Conservation (phyloP, 345 rosid genomes). For the Ceriops decandra region DNA sequence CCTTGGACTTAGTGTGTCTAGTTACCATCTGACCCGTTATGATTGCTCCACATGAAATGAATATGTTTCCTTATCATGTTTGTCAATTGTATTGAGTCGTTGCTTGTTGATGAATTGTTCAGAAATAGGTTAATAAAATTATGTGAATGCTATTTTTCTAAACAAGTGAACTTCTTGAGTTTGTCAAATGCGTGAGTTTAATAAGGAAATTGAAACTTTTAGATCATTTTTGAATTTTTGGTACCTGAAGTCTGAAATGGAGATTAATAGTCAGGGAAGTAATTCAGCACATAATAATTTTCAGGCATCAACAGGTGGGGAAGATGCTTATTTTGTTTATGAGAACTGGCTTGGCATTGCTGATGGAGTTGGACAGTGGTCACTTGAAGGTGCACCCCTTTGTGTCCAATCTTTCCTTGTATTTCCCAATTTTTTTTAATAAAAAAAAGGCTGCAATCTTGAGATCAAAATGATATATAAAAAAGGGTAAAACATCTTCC, state of each 20-base stretch:
- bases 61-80: not conserved
- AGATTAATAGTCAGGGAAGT: slow-evolving; percentile 27
- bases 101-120: not conserved
- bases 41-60: not conserved
- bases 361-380: slow-evolving; percentile 75
- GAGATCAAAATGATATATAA: not conserved
- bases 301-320: slow-evolving; percentile 89
- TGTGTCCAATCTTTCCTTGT: not conserved
- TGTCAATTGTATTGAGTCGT: not conserved
- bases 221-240: not conserved
- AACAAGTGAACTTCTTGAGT: not conserved
- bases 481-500: too few relatives aligned
- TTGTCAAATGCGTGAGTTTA: not conserved
- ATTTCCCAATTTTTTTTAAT: not conserved
- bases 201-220: not conserved
- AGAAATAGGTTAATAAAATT: not conserved
- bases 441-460: not conserved
- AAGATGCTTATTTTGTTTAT: slow-evolving; percentile 67
- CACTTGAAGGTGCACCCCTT: slow-evolving; percentile 52
- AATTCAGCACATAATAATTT: slow-evolving; percentile 57
- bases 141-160: not conserved
- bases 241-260: slow-evolving; percentile 4
- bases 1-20: too few relatives aligned
- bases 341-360: slow-evolving; percentile 75
- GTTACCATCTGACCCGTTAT: too few relatives aligned